A percentile compares a stretch with the other conserved stretches of the same genome.
phyloP scores from a whole-genome alignment of 257 asterid species.

The Scutellaria galericulata region DNA sequence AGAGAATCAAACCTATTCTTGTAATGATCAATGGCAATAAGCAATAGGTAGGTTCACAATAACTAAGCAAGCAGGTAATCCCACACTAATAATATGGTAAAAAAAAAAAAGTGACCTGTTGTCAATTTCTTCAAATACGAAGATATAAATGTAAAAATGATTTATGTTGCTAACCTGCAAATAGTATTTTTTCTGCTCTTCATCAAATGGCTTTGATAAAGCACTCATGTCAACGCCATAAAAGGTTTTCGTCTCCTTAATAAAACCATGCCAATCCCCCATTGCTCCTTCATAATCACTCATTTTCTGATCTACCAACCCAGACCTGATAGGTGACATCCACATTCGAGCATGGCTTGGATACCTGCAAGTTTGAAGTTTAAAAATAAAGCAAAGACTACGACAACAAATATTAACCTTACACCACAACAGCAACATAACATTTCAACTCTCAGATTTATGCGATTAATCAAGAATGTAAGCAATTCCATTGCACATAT shows the following conservation, averaged over 20 bases:
- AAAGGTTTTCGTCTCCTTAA: constrained; percentile 59
- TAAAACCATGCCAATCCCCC: constrained; percentile 77
- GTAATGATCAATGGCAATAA: too few relatives aligned
- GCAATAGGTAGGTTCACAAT: too few relatives aligned
- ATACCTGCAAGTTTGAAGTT: constrained; percentile 63
- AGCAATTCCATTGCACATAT: background rate
- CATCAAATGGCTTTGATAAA: constrained; percentile 68
- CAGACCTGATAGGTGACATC: constrained; percentile 87
- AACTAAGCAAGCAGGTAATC: constrained; percentile 18
- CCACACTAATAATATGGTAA: constrained; percentile 13
- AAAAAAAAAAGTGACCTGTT: background rate
- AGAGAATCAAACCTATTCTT: too few relatives aligned
- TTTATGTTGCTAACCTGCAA: constrained; percentile 62
- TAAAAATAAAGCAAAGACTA: constrained; percentile 12
- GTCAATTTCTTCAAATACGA: background rate
- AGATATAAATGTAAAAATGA: background rate
- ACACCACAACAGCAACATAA: background rate
- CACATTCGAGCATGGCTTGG: constrained; percentile 99
- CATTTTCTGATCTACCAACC: constrained; percentile 68
- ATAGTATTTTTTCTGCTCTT: constrained; percentile 82
- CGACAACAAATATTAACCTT: constrained; percentile 13
- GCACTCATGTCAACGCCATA: constrained; percentile 94
- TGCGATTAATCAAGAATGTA: background rate
- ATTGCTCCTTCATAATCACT: constrained; percentile 67
- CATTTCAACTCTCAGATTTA: background rate